Conservation (phyloP, 2,329 filamentous ascomycete genomes). For the Penicillium crustosum region DNA sequence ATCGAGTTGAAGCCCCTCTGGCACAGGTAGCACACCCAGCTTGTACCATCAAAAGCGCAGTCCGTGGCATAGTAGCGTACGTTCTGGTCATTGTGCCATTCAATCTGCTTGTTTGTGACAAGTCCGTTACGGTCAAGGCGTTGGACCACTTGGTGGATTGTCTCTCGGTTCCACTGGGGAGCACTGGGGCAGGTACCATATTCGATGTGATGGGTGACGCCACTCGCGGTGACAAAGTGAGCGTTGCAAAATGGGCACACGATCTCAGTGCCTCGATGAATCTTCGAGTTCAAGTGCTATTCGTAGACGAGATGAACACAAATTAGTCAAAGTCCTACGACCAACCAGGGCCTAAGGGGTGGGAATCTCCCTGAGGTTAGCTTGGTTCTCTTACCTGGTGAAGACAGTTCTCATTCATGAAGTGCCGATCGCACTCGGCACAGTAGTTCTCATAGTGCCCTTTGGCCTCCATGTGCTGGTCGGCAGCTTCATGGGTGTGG, state of each 20-base stretch:
- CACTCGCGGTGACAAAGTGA: conserved; percentile 52
- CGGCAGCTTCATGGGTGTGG: conserved; percentile 3
- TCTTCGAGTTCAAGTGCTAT: conserved; percentile 56
- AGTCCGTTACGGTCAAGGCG: conserved; percentile 48
- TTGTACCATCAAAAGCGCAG: conserved; percentile 47
- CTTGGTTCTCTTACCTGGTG: conserved; percentile 21
- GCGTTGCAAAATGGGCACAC: conserved; percentile 57
- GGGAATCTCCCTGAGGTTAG: not conserved
- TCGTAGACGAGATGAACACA: not conserved
- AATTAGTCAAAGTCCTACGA: not conserved
- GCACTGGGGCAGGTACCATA: conserved; percentile 51
- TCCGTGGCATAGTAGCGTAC: conserved; percentile 40
- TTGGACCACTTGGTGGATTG: conserved; percentile 49
- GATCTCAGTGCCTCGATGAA: conserved; percentile 49
- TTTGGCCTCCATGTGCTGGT: conserved; percentile 26
- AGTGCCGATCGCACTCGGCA: conserved; percentile 28
- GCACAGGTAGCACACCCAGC: conserved; percentile 58
- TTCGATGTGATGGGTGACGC: conserved; percentile 56
- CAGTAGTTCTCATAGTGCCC: conserved; percentile 32
- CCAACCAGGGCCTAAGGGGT: not conserved
- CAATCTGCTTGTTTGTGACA: conserved; percentile 56
- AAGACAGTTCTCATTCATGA: conserved; percentile 34
- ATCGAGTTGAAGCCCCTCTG: conserved; percentile 43
- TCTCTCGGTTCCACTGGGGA: conserved; percentile 48
- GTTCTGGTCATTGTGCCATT: conserved; percentile 40